Base-by-base conservation (phyloP, 2,329 filamentous ascomycete species). In the Pseudocercospora crystallina region DNA sequence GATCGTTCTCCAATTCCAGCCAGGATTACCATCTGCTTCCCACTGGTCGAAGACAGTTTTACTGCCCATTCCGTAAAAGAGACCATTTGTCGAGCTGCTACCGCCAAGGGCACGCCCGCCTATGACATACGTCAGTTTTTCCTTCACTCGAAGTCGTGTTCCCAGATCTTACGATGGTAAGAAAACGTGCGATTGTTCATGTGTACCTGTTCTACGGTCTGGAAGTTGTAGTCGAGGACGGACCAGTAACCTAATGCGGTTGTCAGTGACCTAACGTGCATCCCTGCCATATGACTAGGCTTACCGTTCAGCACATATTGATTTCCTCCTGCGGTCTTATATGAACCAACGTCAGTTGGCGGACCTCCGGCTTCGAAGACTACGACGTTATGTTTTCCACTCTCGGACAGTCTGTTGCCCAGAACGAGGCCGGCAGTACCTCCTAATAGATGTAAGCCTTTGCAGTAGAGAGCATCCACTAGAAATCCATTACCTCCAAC, bases 341-440 rank as follows among this genome's bases (percentile, higher is more conserved):
- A 57, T 10, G 54, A 49, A 3, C 38, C 42, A 12, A 54, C 54
- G 9, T 51, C 41, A n/a, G 48, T 50, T 3, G 54, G 54, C 5
- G 54, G 43, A 4, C 51, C 51, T 10, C 54, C 54, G n/a, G 54
- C 51, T 39, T 57, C 54, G 51, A 57, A 49, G 37, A 51, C 51
- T 8, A 57, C 45, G 36, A 57, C 51, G n/a, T 37, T 38, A 34
- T 46, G 42, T 14, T 39, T 48, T 9, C 54, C 54, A 20, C 51
- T 55, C 41, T 60, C 57, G 15, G 55, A 53, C 14, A 61, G 53
- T 11, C 59, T 53, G 29, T 59, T 53, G 15, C 48, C 57, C 15
- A 61, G 54, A 10, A 53, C 51, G 8, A 61, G 47, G 10, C 59
- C 59, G 40, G 59, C 57, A 14, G 59, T 61, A 12, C 59, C 59